A percentile compares a stretch with the other conserved stretches of the same genome.
Evolutionary conservation across 2,329 filamentous ascomycete species (phyloP).

Genomic region (Malbranchea cinnamomea): DNA sequence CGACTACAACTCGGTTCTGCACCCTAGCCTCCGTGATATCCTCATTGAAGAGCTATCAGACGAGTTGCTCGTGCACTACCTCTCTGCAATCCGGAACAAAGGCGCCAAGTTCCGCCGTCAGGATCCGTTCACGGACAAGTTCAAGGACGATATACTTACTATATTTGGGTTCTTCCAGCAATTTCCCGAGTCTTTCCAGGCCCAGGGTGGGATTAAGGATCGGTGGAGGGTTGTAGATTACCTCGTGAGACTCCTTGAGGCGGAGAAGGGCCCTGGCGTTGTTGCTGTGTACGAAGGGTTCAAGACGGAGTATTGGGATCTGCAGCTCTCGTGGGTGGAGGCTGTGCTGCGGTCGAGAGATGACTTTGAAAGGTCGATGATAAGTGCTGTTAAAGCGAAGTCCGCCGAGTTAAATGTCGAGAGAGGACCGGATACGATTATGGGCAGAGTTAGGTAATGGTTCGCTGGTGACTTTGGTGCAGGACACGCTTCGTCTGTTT

Average conservation of each 20-base stretch:
- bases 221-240: conserved; percentile 85
- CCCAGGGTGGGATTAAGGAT: conserved; percentile 63
- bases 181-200: conserved; percentile 54
- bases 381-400: conserved; percentile 72
- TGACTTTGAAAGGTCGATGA: conserved; percentile 83
- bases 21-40: conserved; percentile 77
- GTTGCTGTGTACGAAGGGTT: conserved; percentile 69
- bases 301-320: conserved; percentile 80
- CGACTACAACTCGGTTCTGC: conserved; percentile 73
- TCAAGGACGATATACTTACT: conserved; percentile 81
- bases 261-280: conserved; percentile 56
- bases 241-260: conserved; percentile 63
- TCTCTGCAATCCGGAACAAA: conserved; percentile 74
- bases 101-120: conserved; percentile 72
- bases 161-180: conserved; percentile 78
- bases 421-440: conserved; percentile 76
- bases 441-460: conserved; percentile 69
- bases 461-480: too few species aligned
- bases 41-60: conserved; percentile 88
- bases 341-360: conserved; percentile 72
- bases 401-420: conserved; percentile 76
- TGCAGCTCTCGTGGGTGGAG: conserved; percentile 93
- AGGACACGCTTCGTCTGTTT: not conserved
- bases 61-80: conserved; percentile 74
- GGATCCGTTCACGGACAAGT: conserved; percentile 83